Evolutionary conservation across 208 protist genomes (phyloP).

Genomic region (Trypanosoma brucei): DNA sequence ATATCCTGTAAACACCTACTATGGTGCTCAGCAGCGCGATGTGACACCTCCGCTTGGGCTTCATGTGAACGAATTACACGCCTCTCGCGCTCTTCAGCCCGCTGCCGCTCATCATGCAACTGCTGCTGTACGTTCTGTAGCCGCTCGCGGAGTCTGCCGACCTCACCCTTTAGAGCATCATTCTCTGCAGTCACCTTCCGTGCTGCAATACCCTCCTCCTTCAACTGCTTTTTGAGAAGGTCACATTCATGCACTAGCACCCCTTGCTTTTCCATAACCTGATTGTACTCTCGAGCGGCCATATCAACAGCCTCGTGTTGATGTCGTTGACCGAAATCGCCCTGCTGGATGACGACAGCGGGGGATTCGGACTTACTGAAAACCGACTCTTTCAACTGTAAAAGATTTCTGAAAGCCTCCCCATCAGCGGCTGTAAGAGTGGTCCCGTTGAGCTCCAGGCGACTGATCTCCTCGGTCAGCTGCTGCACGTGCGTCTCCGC

Average conservation of each 20-base stretch:
- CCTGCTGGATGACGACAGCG: constrained; percentile 40
- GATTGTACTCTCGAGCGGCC: constrained; percentile 73
- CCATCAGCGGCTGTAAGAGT: constrained; percentile 38
- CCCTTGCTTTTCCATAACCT: constrained; percentile 43
- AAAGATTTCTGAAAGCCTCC: constrained; percentile 42
- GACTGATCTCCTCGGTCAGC: constrained; percentile 62
- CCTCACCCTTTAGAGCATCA: constrained; percentile 47
- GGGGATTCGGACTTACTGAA: constrained; percentile 62
- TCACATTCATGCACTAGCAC: constrained; percentile 56
- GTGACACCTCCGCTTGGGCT: constrained; percentile 62
- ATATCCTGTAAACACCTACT: constrained; percentile 66
- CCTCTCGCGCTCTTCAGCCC: constrained; percentile 44
- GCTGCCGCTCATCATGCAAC: constrained; percentile 62
- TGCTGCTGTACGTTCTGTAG: constrained; percentile 47
- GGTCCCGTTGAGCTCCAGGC: constrained; percentile 53
- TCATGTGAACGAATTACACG: constrained; percentile 64
- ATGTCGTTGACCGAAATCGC: constrained; percentile 4
- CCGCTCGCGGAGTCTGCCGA: constrained; percentile 32
- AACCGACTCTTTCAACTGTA: constrained; percentile 72
- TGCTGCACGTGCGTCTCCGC: constrained; percentile 53
- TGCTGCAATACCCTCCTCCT: constrained; percentile 26
- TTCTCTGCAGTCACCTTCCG: constrained; percentile 23
- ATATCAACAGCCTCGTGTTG: constrained; percentile 30
- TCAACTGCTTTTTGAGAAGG: constrained; percentile 41
- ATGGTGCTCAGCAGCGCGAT: constrained; percentile 78